These are phyloP conservation scores for Strobilomyces confusus DNA, from an alignment of 768 basidiomycete species.

Conservation along the genomic window DNA sequence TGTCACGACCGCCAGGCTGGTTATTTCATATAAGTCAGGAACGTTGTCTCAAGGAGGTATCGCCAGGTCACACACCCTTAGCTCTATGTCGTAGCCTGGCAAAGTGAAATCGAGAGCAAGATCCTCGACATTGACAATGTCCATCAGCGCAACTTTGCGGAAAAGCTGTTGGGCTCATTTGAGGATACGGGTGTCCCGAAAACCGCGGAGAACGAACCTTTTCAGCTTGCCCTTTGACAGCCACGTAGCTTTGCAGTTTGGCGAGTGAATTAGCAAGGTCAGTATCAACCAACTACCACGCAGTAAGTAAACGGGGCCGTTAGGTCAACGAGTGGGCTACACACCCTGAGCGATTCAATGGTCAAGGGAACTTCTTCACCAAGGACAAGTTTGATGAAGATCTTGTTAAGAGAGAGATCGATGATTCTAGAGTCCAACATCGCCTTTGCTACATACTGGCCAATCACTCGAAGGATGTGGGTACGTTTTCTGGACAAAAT, in stretches of 20 bases:
- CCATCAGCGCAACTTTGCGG: slow-evolving; percentile 54
- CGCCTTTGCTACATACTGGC: slow-evolving; percentile 95
- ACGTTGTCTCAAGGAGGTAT: background rate
- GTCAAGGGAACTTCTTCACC: slow-evolving; percentile 83
- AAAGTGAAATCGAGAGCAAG: slow-evolving; percentile 94
- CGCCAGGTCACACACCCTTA: slow-evolving; percentile 52
- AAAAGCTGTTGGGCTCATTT: slow-evolving; percentile 37
- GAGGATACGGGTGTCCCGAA: background rate
- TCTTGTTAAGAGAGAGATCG: slow-evolving; percentile 89
- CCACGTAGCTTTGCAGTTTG: slow-evolving; percentile 69
- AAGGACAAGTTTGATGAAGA: slow-evolving; percentile 89
- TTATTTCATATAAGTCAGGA: background rate
- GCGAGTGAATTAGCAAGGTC: slow-evolving; percentile 82
- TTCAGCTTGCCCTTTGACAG: slow-evolving; percentile 44
- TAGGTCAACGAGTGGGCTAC: slow-evolving; percentile 15
- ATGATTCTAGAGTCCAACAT: slow-evolving; percentile 97
- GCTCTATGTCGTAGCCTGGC: slow-evolving; percentile 92
- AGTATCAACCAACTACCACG: slow-evolving; percentile 69
- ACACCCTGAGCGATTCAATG: slow-evolving; percentile 76
- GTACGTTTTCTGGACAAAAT: slow-evolving; percentile 61
- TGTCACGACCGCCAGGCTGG: slow-evolving; percentile 75
- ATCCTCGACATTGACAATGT: slow-evolving; percentile 73
- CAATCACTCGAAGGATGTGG: slow-evolving; percentile 84
- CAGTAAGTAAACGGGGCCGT: slow-evolving; percentile 6
- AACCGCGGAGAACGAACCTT: slow-evolving; percentile 40